These are phyloP conservation scores for Ogataea nitratoaversa DNA, from an alignment of 805 yeast genomes.

Conservation along the genomic window DNA sequence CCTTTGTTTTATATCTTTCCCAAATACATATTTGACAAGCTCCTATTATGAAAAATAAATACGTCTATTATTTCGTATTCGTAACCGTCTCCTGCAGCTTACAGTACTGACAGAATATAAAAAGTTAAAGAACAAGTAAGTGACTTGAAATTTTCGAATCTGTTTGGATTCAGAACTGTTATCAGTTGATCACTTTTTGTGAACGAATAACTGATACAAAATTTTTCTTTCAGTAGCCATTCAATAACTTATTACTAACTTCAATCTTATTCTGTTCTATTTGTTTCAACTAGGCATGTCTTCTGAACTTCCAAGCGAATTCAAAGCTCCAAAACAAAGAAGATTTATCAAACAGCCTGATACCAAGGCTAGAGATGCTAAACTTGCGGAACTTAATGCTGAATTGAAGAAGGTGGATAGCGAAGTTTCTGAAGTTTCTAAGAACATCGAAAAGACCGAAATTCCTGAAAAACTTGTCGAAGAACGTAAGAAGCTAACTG, in stretches of 20 bases:
- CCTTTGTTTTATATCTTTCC: too few relatives aligned
- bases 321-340: constrained; percentile 31
- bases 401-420: constrained; percentile 62
- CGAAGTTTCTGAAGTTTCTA: constrained; percentile 46
- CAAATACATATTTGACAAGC: too few relatives aligned
- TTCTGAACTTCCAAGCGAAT: constrained; percentile 15
- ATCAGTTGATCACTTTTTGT: too few relatives aligned
- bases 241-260: neutral
- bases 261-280: neutral
- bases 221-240: too few relatives aligned
- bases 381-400: constrained; percentile 48
- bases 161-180: too few relatives aligned
- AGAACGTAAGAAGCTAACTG: constrained; percentile 43
- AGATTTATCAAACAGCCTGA: constrained; percentile 74
- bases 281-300: constrained; percentile 10
- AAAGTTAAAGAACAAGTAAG: too few relatives aligned
- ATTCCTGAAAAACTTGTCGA: constrained; percentile 50
- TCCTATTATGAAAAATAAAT: too few relatives aligned
- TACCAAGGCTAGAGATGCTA: constrained; percentile 55
- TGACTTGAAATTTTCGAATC: too few relatives aligned
- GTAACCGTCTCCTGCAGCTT: too few relatives aligned
- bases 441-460: constrained; percentile 51
- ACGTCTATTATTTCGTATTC: too few relatives aligned
- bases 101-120: too few relatives aligned
- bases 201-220: too few relatives aligned